Conservation (phyloP, 495 filamentous ascomycete genomes). For the Aspergillus ellipticus region DNA sequence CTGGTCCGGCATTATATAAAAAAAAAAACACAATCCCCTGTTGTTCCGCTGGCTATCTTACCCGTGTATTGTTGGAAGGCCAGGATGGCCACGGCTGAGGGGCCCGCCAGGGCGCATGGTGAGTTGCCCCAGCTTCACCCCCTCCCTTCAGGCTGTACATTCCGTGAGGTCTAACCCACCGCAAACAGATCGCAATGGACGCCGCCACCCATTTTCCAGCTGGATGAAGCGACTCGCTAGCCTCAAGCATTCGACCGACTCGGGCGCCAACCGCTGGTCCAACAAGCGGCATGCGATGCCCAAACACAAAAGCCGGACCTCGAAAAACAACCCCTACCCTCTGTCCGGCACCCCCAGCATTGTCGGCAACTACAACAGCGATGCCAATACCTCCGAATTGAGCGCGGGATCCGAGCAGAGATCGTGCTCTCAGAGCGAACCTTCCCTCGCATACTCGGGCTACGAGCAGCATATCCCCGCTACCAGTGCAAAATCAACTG, state of each 20-base stretch:
- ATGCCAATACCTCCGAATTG: conserved; percentile 46
- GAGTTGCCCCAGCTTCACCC: conserved; percentile 25
- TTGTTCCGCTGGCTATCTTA: neutral
- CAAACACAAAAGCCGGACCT: conserved; percentile 57
- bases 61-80: conserved; percentile 2
- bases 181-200: conserved; percentile 57
- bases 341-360: conserved; percentile 51
- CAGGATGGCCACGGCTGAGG: conserved; percentile 66
- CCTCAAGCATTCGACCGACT: conserved; percentile 63
- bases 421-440: conserved; percentile 44
- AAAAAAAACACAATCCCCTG: neutral
- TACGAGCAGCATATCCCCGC: conserved; percentile 57
- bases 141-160: neutral
- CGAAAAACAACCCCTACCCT: conserved; percentile 80
- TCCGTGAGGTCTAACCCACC: conserved; percentile 17
- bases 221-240: conserved; percentile 94
- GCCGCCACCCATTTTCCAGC: conserved; percentile 81
- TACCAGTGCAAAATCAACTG: conserved; percentile 64
- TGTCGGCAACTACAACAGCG: conserved; percentile 35
- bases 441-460: conserved; percentile 53
- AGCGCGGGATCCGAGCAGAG: conserved; percentile 23
- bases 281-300: conserved; percentile 45
- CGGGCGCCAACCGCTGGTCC: conserved; percentile 42
- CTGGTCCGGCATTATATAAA: neutral
- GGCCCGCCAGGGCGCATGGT: conserved; percentile 64